Evolutionary conservation across 2,329 filamentous ascomycete genomes (phyloP), one percentile per base, ranked within the genome.

Genomic region (Exophiala dermatitidis): DNA sequence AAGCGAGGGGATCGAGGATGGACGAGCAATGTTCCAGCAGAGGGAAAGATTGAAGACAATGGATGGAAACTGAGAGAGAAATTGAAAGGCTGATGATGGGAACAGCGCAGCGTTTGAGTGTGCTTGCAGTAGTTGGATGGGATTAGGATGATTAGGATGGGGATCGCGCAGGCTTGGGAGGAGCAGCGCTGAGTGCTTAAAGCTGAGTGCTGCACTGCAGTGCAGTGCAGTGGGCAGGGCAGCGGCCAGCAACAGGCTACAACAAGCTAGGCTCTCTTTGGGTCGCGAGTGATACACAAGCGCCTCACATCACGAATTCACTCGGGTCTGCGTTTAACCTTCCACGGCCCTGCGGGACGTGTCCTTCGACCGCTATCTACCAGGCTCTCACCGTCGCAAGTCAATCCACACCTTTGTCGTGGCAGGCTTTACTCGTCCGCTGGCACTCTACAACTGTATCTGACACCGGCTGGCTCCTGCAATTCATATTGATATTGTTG

Each of bases 1-100:
- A 45, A 31, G 32, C 30, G 30, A 37, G 30, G 80, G 85, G 62
- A 77, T 29, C 47, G 46, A 60, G 58, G 51, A 57, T 56, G 49
- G 56, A 53, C 36, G 47, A 54, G 54, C 50, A 48, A 57, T 19
- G 19, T 41, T 31, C 52, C 45, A 51, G 57, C 45, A 48, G 45
- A 56, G 38, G 50, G 54, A 52, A 48, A 41, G 37, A 48, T 51
- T 38, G 38, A 36, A 53, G 48, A 42, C 48, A 52, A 52, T 48
- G 47, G 57, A 55, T 56, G 58, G 48, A 57, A 52, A 56, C 54
- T 50, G 49, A 61, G 61, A 60, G 58, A 57, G 56, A 52, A 63
- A 51, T 45, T 53, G 50, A 53, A 50, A 29, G 44, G 28, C 38
- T 41, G 38, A 28, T 41, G 38, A 41, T 41, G 38, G 38, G 38